Evolutionary conservation across 169 alveolate species (phyloP).

Genomic region (Eimeria tenella): DNA sequence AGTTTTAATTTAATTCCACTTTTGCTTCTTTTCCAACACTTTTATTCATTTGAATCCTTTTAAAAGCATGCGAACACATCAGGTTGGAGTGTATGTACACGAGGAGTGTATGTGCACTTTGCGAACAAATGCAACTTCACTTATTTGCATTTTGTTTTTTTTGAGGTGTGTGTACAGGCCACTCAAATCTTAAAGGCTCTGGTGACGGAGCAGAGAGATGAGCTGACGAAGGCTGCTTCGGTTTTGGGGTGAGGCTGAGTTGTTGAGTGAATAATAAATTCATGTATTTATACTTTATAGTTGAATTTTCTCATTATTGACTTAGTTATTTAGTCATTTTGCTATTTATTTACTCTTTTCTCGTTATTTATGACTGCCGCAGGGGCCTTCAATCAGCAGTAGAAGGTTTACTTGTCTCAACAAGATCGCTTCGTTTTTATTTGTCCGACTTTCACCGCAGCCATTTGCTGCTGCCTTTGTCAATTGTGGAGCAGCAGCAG

Average conservation of each 20-base stretch:
- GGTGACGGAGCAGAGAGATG: constrained; percentile 33
- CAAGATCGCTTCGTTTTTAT: neutral
- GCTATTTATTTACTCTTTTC: neutral
- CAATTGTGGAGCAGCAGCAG: constrained; percentile 7
- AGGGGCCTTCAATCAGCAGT: neutral
- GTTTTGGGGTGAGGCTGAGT: neutral
- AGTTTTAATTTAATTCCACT: too few relatives aligned
- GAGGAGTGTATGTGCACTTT: neutral
- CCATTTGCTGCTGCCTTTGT: constrained; percentile 16
- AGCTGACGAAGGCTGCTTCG: constrained; percentile 38
- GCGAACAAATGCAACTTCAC: neutral
- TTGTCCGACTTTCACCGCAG: neutral
- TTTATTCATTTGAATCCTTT: too few relatives aligned
- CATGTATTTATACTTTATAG: neutral
- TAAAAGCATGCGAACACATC: neutral
- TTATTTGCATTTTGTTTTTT: neutral
- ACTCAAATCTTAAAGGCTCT: neutral
- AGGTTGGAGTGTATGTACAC: too few relatives aligned
- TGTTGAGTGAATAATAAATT: neutral
- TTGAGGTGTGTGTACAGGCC: constrained; percentile 5
- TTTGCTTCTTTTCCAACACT: too few relatives aligned
- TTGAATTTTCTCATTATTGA: neutral
- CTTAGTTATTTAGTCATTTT: neutral
- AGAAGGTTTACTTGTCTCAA: neutral
- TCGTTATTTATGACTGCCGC: neutral